Conservation (phyloP, 768 basidiomycete species). For the Auriculariales sp. region DNA sequence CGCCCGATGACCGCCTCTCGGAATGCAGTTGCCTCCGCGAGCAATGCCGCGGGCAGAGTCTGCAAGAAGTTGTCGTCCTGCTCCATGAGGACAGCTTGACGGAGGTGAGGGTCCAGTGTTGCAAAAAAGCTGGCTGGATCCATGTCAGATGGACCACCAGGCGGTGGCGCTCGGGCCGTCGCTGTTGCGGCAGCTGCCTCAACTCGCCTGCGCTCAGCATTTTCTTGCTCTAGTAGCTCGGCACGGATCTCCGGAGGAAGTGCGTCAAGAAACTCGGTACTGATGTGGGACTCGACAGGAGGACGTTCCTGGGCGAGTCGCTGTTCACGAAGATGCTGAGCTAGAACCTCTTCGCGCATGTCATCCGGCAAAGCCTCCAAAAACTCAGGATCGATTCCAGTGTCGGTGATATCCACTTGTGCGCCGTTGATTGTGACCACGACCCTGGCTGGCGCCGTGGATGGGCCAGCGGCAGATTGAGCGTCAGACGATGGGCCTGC, state of each 20-base stretch:
- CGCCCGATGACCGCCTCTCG: conserved; percentile 37
- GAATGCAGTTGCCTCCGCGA: conserved; percentile 67
- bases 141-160: conserved; percentile 44
- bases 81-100: conserved; percentile 82
- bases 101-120: conserved; percentile 75
- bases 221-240: conserved; percentile 93
- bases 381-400: conserved; percentile 96
- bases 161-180: conserved; percentile 15
- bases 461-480: conserved; percentile 28
- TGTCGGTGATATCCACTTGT: conserved; percentile 93
- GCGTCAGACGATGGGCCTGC: conserved; percentile 22
- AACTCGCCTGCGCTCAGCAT: conserved; percentile 43
- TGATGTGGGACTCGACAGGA: conserved; percentile 77
- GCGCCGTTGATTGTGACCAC: conserved; percentile 87
- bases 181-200: conserved; percentile 23
- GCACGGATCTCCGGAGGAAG: conserved; percentile 92
- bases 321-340: conserved; percentile 91
- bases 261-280: conserved; percentile 88
- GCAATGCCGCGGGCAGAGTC: conserved; percentile 68
- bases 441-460: conserved; percentile 30
- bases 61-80: conserved; percentile 77
- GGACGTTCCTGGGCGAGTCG: conserved; percentile 56
- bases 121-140: conserved; percentile 88
- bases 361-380: conserved; percentile 95
- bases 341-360: conserved; percentile 95